These are phyloP conservation scores for Houttuynia cordata DNA, from an alignment of 164 flowering plant species.

Conservation along the genomic window DNA sequence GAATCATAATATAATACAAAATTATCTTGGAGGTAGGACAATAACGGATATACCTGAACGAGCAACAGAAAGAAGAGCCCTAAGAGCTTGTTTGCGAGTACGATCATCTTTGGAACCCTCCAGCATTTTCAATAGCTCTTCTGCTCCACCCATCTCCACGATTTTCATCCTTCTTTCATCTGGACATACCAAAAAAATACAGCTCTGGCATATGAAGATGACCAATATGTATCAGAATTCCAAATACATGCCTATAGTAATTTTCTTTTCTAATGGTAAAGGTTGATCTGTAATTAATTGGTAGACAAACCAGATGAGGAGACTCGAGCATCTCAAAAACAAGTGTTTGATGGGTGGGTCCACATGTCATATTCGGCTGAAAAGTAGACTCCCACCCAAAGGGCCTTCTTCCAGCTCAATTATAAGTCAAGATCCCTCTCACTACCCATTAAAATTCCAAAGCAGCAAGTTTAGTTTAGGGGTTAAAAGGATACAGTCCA, in stretches of 20 bases:
- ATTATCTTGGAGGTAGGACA: not conserved
- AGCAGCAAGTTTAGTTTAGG: too few relatives aligned
- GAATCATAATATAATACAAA: too few relatives aligned
- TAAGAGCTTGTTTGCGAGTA: slow-evolving; percentile 76
- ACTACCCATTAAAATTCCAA: too few relatives aligned
- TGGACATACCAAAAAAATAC: slow-evolving; percentile 7
- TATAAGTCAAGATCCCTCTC: too few relatives aligned
- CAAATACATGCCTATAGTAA: not conserved
- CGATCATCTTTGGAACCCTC: slow-evolving; percentile 69
- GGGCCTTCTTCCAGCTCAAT: too few relatives aligned
- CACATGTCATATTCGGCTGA: not conserved
- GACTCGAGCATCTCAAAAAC: not conserved
- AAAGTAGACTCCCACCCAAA: not conserved
- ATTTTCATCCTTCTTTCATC: slow-evolving; percentile 64
- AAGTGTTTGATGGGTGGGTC: not conserved
- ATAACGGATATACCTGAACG: slow-evolving; percentile 43
- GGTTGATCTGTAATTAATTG: not conserved
- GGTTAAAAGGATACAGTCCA: too few relatives aligned
- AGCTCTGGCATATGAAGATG: not conserved
- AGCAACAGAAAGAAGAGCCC: slow-evolving; percentile 68
- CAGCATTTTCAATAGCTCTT: slow-evolving; percentile 69
- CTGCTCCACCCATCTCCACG: slow-evolving; percentile 78
- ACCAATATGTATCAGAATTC: not conserved
- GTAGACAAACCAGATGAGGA: not conserved
- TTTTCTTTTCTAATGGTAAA: not conserved